These are phyloP conservation scores for Aspergillus tubingensis DNA, from an alignment of 2,329 filamentous ascomycete genomes.

Conservation along the genomic window DNA sequence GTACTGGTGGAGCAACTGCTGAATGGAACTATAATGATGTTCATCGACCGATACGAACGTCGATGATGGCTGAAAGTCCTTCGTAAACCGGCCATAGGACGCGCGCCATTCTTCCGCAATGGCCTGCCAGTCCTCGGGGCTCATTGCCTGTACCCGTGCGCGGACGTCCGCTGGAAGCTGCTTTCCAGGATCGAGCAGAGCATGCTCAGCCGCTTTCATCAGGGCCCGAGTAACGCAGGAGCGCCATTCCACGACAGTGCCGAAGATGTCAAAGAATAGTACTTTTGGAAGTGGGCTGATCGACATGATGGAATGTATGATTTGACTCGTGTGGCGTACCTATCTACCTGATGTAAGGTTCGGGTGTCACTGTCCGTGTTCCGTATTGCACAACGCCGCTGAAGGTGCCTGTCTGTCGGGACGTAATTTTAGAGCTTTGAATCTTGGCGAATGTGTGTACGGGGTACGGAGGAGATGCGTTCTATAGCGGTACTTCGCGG, in stretches of 20 bases:
- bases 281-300: slow-evolving; percentile 23
- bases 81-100: slow-evolving; percentile 65
- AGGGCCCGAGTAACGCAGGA: slow-evolving; percentile 65
- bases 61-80: slow-evolving; percentile 36
- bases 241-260: slow-evolving; percentile 77
- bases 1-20: slow-evolving; percentile 59
- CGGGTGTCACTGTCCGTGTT: neutral
- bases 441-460: neutral
- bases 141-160: slow-evolving; percentile 53
- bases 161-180: slow-evolving; percentile 52
- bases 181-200: slow-evolving; percentile 50
- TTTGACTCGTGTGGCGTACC: neutral
- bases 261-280: slow-evolving; percentile 41
- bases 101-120: slow-evolving; percentile 73
- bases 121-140: slow-evolving; percentile 59
- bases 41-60: slow-evolving; percentile 71
- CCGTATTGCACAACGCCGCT: neutral
- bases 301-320: slow-evolving; percentile 22
- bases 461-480: neutral
- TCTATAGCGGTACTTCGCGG: no score
- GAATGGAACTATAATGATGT: slow-evolving; percentile 67
- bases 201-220: slow-evolving; percentile 49
- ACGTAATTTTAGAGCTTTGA: neutral
- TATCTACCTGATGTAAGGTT: neutral
- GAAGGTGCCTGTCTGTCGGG: neutral